A percentile compares a stretch with the other conserved stretches of the same genome.
Conservation (phyloP, 2,329 filamentous ascomycete species). For the Colletotrichum sp. region DNA sequence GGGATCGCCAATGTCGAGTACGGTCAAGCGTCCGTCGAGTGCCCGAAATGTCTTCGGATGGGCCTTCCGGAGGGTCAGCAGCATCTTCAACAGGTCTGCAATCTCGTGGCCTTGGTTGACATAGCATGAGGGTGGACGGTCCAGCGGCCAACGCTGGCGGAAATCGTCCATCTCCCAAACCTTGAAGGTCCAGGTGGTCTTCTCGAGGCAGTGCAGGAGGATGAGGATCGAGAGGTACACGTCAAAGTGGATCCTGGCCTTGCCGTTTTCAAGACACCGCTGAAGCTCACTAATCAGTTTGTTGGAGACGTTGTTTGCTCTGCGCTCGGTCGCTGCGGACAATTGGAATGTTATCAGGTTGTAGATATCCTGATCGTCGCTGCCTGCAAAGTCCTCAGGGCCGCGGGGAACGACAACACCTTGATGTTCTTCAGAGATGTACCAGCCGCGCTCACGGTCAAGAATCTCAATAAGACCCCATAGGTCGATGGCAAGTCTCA, state of each 20-base stretch:
- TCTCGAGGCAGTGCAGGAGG: slow-evolving; percentile 70
- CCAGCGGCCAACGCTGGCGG: slow-evolving; percentile 65
- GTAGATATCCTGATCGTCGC: slow-evolving; percentile 61
- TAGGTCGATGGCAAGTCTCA: slow-evolving; percentile 65
- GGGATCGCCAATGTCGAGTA: slow-evolving; percentile 51
- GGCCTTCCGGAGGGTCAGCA: slow-evolving; percentile 64
- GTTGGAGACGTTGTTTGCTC: slow-evolving; percentile 64
- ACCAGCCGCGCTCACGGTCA: slow-evolving; percentile 68
- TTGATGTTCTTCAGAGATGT: slow-evolving; percentile 54
- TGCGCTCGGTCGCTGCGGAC: slow-evolving; percentile 68
- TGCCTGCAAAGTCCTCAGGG: slow-evolving; percentile 54
- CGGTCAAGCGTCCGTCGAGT: slow-evolving; percentile 51
- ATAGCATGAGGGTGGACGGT: slow-evolving; percentile 59
- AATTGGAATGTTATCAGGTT: slow-evolving; percentile 69
- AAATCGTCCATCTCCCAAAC: slow-evolving; percentile 70
- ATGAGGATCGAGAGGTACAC: slow-evolving; percentile 68
- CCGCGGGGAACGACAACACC: slow-evolving; percentile 45
- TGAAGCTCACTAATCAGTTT: slow-evolving; percentile 65
- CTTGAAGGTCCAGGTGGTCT: slow-evolving; percentile 73
- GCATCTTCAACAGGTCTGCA: slow-evolving; percentile 64
- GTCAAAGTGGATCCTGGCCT: slow-evolving; percentile 63
- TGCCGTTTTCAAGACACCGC: slow-evolving; percentile 65
- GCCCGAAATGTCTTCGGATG: slow-evolving; percentile 58
- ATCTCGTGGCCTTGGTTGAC: slow-evolving; percentile 65
- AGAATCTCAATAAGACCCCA: slow-evolving; percentile 71